Percentiles rank a stretch among this genome's conserved stretches.
phyloP scores from a whole-genome alignment of 768 basidiomycete species.

The Auriscalpium microsporum region DNA sequence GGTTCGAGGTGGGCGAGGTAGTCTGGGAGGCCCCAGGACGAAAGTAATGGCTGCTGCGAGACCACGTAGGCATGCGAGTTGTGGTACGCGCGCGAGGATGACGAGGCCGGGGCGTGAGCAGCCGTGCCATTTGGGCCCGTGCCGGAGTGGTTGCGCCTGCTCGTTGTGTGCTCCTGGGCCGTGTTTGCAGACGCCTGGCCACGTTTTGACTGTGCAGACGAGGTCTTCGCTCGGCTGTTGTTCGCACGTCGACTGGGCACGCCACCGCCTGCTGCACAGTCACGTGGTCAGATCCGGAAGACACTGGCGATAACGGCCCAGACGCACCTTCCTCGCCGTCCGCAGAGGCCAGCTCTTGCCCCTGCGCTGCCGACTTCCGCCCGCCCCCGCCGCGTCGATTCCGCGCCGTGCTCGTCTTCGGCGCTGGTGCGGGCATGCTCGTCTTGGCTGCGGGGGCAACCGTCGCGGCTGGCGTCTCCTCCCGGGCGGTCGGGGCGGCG shows the following conservation, averaged over 20 bases:
- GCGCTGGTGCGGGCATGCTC: constrained; percentile 15
- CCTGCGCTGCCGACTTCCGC: constrained; percentile 22
- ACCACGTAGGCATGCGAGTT: constrained; percentile 75
- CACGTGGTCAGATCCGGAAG: constrained; percentile 26
- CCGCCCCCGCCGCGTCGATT: constrained; percentile 21
- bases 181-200: constrained; percentile 21
- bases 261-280: constrained; percentile 7
- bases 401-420: constrained; percentile 17
- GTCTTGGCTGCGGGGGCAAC: constrained; percentile 17
- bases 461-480: constrained; percentile 31
- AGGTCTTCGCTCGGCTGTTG: constrained; percentile 30
- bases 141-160: constrained; percentile 40
- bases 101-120: constrained; percentile 27
- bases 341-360: constrained; percentile 22
- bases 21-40: constrained; percentile 89
- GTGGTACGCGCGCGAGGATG: constrained; percentile 54
- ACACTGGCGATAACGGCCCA: constrained; percentile 1
- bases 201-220: constrained; percentile 27
- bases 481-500: constrained; percentile 31
- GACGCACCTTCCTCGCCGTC: constrained; percentile 61
- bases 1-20: constrained; percentile 82
- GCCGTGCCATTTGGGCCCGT: constrained; percentile 24
- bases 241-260: constrained; percentile 33
- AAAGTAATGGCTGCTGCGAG: constrained; percentile 69
- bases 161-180: constrained; percentile 33